Base-by-base conservation (phyloP, 78 protist genomes). In the Dictyostelium purpureum region DNA sequence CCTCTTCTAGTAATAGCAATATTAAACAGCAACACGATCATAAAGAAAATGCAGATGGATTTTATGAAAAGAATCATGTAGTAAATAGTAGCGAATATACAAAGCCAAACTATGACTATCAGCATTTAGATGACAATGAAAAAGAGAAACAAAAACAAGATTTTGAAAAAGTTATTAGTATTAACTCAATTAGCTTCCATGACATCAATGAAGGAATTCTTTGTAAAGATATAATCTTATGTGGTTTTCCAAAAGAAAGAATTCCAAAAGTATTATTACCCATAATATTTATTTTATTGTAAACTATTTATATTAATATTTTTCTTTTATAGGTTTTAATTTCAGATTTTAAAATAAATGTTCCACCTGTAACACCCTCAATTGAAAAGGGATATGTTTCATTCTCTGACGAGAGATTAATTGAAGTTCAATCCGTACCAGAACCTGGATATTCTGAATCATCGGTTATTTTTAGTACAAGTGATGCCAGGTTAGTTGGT, bases 11-110 rank as follows among this genome's bases (percentile, higher is more conserved):
- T n/a, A n/a, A n/a, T n/a, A n/a, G n/a, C n/a, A n/a, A n/a, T n/a
- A n/a, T n/a, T n/a, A n/a, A n/a, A n/a, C n/a, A 59, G 28, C 69
- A 59, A 59, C 69, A 59, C 14, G 69, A 59, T 59, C 21, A 59
- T 24, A 59, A 59, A 59, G 5, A 59, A 28, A 59, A 26, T 59
- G 69, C n/a, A 59, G 31, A 26, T 59, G 12, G 18, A 2, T 10
- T 24, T 59, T 35, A 31, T 26, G 69, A 59, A 28, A 59, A 59
- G 28, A 26, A 24, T 11, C 69, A 59, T 59, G 28, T 14, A 24
- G 37, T 59, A 11, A 59, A 59, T 59, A 59, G 69, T 59, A 26
- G 38, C 5, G 69, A 59, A 59, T 59, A 28, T 59, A 59, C 69
- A 59, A 24, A 28, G 12, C 69, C 69, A 31, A 28, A 35, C 24